Evolutionary conservation across 2,329 filamentous ascomycete genomes (phyloP).

Genomic region (Verticillium alfalfae): DNA sequence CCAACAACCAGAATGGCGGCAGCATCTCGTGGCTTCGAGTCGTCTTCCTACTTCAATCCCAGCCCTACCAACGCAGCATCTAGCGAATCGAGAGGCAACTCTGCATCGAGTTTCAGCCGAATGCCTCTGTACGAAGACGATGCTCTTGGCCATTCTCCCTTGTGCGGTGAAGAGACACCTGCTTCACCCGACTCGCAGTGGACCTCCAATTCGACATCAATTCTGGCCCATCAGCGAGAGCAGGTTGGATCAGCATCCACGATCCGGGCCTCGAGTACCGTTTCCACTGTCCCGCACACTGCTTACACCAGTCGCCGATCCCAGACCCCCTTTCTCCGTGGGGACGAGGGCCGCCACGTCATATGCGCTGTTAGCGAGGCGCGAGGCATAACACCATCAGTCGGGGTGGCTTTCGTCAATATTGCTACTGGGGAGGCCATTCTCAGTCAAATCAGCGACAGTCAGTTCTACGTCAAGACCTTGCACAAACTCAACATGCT

Average conservation of each 20-base stretch:
- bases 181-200: neutral
- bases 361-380: conserved; percentile 88
- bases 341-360: conserved; percentile 58
- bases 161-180: neutral
- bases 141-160: too few species aligned
- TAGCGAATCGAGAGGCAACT: neutral
- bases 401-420: conserved; percentile 85
- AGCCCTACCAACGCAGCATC: neutral
- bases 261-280: neutral
- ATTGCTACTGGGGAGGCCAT: conserved; percentile 77
- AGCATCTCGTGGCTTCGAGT: neutral
- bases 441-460: conserved; percentile 88
- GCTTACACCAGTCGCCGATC: conserved; percentile 37
- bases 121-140: too few species aligned
- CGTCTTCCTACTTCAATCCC: neutral
- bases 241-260: neutral
- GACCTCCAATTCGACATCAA: neutral
- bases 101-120: neutral
- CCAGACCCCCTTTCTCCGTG: conserved; percentile 33
- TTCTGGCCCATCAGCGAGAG: neutral
- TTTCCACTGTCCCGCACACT: conserved; percentile 27
- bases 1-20: neutral
- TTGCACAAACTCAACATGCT: conserved; percentile 81
- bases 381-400: conserved; percentile 76
- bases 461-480: conserved; percentile 83